Base-by-base conservation (phyloP, 1,139 yeast species). In the Sugiyamaella xylanicola region DNA sequence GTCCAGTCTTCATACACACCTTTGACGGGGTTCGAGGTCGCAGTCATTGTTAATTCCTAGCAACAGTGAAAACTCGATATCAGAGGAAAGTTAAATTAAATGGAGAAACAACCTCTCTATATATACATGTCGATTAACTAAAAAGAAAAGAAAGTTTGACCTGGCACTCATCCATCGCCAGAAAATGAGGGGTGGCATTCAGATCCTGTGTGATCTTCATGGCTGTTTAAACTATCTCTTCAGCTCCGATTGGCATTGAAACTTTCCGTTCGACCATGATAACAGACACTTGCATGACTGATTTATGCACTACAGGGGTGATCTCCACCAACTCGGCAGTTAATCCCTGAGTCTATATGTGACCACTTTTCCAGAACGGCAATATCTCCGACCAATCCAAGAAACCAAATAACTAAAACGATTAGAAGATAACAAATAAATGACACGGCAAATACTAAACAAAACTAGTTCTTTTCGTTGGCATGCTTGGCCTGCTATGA, bases 231-330 rank as follows among this genome's bases (percentile, higher is more conserved):
- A 7, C 11, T 36, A n/a, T 9, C 5, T 36, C 15, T 9, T 36
- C 45, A 21, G n/a, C 45, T 41, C n/a, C 40, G 27, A 45, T 45
- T 32, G 48, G 48, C 48, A 45, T 45, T 45, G 35, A 32, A 32
- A 35, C 35, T n/a, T n/a, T 29, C 40, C 17, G 40, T 5, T 16
- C 19, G 15, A 17, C 35, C 20, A 22, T 42, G 46, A 42, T 42
- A 25, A 42, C 36, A 19, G 27, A 32, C 9, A 9, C 17, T 19
- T 45, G 48, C 48, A 45, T 45, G 48, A 45, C 16, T 19, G 40
- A 32, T 32, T 32, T 32, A 32, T 32, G 37, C 37, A 32, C 37
- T n/a, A 32, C 15, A n/a, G 15, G 13, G 15, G 37, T 11, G 32
- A 25, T 25, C 32, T 25, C 11, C 32, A 25, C 32, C 32, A 7